A percentile compares a stretch with the other conserved stretches of the same genome.
Conservation (phyloP, 371 early-diverging fungal species). For the Lichtheimia corymbifera region DNA sequence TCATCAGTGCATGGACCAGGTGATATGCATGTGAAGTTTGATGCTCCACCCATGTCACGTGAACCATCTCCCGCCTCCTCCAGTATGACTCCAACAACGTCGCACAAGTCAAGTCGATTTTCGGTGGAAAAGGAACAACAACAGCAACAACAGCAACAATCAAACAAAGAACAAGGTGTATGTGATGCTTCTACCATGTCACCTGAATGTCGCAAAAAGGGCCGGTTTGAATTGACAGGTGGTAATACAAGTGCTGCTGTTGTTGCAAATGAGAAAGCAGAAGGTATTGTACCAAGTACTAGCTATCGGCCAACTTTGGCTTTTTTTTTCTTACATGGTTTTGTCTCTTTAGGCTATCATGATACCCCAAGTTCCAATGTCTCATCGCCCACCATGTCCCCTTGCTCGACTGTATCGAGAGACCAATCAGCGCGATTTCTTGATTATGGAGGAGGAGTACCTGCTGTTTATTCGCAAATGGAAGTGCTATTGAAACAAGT, state of each 20-base stretch:
- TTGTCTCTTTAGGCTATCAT: too few species aligned
- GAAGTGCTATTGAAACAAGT: conserved; percentile 33
- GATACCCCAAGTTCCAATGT: conserved; percentile 14
- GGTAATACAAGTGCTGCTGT: conserved; percentile 9
- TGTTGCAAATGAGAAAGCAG: conserved; percentile 3
- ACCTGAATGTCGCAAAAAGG: conserved; percentile 26
- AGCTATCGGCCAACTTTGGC: too few species aligned
- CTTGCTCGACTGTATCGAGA: conserved; percentile 29
- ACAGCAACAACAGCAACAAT: background rate
- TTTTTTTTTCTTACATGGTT: too few species aligned
- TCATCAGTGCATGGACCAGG: conserved; percentile 1
- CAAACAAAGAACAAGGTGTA: too few species aligned
- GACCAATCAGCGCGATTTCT: conserved; percentile 22
- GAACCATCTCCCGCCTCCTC: conserved; percentile 32
- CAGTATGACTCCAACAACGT: background rate
- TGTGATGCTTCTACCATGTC: background rate
- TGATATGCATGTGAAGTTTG: conserved; percentile 9
- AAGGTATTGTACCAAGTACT: background rate
- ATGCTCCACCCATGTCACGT: conserved; percentile 24
- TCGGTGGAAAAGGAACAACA: conserved; percentile 26
- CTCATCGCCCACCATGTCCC: conserved; percentile 25
- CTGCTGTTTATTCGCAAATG: conserved; percentile 23
- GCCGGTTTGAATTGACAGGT: conserved; percentile 28
- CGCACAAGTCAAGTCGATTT: conserved; percentile 20
- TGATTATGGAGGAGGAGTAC: conserved; percentile 8